Evolutionary conservation across 495 filamentous ascomycete species (phyloP).

Genomic region (Aspergillus mulundensis): DNA sequence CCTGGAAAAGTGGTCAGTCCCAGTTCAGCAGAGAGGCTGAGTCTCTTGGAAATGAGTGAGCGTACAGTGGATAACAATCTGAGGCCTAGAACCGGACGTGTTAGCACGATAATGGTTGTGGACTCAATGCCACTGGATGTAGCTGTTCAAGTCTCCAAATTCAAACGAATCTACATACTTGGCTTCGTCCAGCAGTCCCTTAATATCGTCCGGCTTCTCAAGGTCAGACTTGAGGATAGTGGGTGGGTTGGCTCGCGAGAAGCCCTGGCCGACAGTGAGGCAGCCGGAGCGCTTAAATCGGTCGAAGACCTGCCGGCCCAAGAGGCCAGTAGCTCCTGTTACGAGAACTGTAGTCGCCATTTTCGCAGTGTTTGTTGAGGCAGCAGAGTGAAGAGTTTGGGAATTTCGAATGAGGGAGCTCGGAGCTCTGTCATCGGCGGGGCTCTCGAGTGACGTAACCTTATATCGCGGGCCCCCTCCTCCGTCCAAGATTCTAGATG

Average conservation of each 20-base stretch:
- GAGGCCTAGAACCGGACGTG: constrained; percentile 53
- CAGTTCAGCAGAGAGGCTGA: not conserved
- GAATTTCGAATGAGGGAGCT: not conserved
- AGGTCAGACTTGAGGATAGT: constrained; percentile 75
- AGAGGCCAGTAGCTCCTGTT: constrained; percentile 80
- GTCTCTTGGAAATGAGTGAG: not conserved
- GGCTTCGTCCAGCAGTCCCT: constrained; percentile 53
- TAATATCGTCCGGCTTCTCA: constrained; percentile 56
- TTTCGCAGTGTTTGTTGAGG: constrained; percentile 7
- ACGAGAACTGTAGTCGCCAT: constrained; percentile 67
- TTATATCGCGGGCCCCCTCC: not conserved
- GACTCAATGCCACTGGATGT: not conserved
- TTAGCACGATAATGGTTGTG: constrained; percentile 11
- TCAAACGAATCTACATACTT: constrained; percentile 30
- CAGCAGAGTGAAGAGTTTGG: constrained; percentile 8
- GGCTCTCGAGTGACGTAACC: constrained; percentile 18
- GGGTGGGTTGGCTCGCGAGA: constrained; percentile 66
- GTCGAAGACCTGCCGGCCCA: constrained; percentile 76
- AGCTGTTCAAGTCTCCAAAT: not conserved
- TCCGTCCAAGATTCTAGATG: not conserved
- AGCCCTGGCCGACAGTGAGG: constrained; percentile 78
- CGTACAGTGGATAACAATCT: constrained; percentile 82
- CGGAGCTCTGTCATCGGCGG: constrained; percentile 7
- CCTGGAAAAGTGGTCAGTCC: constrained; percentile 42
- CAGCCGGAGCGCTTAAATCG: constrained; percentile 68